Base-by-base conservation (phyloP, 768 basidiomycete species). In the Amanita rimosa region DNA sequence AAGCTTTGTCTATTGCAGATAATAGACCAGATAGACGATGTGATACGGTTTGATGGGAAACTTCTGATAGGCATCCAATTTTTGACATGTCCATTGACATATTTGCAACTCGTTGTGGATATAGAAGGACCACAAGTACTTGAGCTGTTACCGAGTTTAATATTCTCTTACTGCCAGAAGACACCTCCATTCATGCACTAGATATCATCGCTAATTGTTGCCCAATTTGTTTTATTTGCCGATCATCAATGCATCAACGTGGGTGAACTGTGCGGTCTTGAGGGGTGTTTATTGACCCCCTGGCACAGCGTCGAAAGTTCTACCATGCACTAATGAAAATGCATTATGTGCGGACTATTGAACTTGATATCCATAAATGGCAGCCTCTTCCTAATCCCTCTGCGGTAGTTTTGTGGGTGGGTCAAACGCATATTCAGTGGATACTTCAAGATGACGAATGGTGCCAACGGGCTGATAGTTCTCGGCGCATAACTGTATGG, bases 31-130 rank as follows among this genome's bases (percentile, higher is more conserved):
- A 21, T 58, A 29, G 56, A 57, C 7, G 61, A 61, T 14, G 38
- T 49, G 14, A 52, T 21, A 54, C 43, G 50, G 31, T 14, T 75
- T 52, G 76, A 75, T 40, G 77, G 73, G 2, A 66, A 69, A 0
- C 55, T 75, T 36, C 55, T 64, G 41, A 64, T 72, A 38, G 73
- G 66, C 3, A 49, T 61, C 38, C 68, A 73, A 54, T 57, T 79
- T 14, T 49, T 68, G 8, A 50, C 63, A 9, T 61, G 65, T 38
- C 62, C 69, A 1, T 63, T 78, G 51, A 68, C 67, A 0, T 67
- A 76, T 48, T 40, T 80, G 6, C 77, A 75, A 50, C 57, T 75
- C 38, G 44, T 52, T 6, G 52, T 74, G n/a, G 71, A 73, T 48
- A 61, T 62, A 21, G 68, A 69, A 21, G 58, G 58, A 36, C 53